Conservation (phyloP, 305 asterid species). For the Rubia peregrina region DNA sequence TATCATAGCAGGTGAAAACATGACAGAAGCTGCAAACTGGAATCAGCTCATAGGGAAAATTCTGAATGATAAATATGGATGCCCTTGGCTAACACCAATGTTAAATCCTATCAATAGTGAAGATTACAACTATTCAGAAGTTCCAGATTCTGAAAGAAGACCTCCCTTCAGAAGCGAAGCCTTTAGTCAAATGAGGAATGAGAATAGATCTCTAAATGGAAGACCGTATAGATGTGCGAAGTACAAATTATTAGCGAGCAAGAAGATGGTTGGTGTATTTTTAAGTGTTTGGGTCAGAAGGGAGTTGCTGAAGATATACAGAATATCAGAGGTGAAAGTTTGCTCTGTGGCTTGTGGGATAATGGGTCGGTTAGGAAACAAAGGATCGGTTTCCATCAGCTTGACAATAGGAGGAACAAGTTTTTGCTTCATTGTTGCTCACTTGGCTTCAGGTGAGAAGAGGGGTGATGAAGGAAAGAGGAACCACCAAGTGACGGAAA, state of each 20-base stretch:
- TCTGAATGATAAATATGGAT: slow-evolving; percentile 55
- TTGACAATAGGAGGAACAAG: slow-evolving; percentile 67
- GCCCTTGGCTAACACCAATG: slow-evolving; percentile 67
- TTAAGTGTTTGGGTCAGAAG: slow-evolving; percentile 84
- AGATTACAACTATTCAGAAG: slow-evolving; percentile 24
- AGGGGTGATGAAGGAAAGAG: slow-evolving; percentile 86
- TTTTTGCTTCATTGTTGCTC: slow-evolving; percentile 87
- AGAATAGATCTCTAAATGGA: slow-evolving; percentile 12
- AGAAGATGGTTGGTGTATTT: slow-evolving; percentile 94
- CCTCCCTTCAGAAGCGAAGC: slow-evolving; percentile 17
- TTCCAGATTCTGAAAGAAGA: slow-evolving; percentile 16
- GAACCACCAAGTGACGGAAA: slow-evolving; percentile 73
- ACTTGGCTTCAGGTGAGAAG: slow-evolving; percentile 94
- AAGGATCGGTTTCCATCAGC: slow-evolving; percentile 82
- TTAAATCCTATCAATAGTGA: slow-evolving; percentile 56
- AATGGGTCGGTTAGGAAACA: slow-evolving; percentile 90
- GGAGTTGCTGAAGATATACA: slow-evolving; percentile 44
- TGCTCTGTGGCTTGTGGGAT: slow-evolving; percentile 88
- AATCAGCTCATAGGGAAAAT: slow-evolving; percentile 63
- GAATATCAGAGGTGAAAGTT: slow-evolving; percentile 52
- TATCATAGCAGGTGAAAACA: slow-evolving; percentile 79
- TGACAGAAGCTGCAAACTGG: slow-evolving; percentile 83
- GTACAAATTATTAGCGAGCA: slow-evolving; percentile 75
- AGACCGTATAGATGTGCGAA: slow-evolving; percentile 22
- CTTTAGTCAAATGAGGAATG: slow-evolving; percentile 20